Evolutionary conservation across 2,329 filamentous ascomycete species (phyloP).

Genomic region (Hypoxylon sp.): DNA sequence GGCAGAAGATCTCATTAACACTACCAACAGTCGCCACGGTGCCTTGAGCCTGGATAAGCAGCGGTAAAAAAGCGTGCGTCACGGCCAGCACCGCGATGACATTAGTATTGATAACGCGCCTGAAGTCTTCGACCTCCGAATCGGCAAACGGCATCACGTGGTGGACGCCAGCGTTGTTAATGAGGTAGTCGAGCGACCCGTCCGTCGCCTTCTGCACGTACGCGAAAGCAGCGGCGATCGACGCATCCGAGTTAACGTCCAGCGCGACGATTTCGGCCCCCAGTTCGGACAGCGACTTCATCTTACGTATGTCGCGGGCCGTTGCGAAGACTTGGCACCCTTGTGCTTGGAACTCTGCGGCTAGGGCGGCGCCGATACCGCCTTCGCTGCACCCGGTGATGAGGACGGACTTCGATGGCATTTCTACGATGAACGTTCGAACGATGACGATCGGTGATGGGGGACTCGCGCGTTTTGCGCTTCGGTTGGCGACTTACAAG

Average conservation of each 20-base stretch:
- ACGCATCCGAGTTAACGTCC: conserved; percentile 52
- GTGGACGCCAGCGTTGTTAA: conserved; percentile 52
- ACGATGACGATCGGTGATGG: not conserved
- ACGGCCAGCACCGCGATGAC: conserved; percentile 53
- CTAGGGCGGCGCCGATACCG: conserved; percentile 54
- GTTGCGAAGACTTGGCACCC: conserved; percentile 55
- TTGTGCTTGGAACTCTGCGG: conserved; percentile 52
- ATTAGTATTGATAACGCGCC: conserved; percentile 50
- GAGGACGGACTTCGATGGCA: conserved; percentile 49
- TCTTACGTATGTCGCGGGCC: conserved; percentile 49
- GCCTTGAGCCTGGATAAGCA: conserved; percentile 48
- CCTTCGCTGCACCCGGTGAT: conserved; percentile 56
- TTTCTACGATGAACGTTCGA: conserved; percentile 8
- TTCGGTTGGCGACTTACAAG: conserved; percentile 5
- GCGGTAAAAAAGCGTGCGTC: conserved; percentile 54
- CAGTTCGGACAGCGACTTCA: conserved; percentile 45
- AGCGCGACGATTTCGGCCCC: conserved; percentile 51
- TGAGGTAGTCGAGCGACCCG: conserved; percentile 47
- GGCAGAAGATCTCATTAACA: conserved; percentile 52
- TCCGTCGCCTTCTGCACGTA: conserved; percentile 37
- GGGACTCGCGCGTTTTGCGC: not conserved
- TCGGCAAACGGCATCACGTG: conserved; percentile 49
- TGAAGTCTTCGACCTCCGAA: conserved; percentile 38
- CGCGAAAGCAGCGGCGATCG: conserved; percentile 44
- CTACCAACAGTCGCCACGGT: conserved; percentile 52